These are phyloP conservation scores for Ajuga chamaepitys DNA, from an alignment of 257 asterid species.

Conservation along the genomic window DNA sequence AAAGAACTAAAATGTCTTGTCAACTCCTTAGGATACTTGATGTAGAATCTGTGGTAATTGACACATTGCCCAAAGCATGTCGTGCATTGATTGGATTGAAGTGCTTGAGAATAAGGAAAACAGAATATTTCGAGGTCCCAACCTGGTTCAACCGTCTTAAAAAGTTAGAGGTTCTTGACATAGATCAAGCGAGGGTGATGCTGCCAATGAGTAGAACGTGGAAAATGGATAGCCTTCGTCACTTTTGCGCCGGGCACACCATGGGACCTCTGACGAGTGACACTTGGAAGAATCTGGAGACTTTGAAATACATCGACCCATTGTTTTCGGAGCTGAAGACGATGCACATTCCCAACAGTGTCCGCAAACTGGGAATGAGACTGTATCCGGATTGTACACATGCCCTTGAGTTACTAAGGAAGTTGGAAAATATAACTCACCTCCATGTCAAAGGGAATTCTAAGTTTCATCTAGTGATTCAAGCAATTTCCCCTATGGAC, in stretches of 20 bases:
- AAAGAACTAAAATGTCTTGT: not conserved
- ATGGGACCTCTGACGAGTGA: not conserved
- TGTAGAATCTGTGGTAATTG: slow-evolving; percentile 1
- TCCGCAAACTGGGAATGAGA: not conserved
- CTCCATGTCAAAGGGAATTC: not conserved
- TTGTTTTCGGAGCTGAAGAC: not conserved
- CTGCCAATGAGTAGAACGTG: slow-evolving; percentile 4
- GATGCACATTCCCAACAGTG: not conserved
- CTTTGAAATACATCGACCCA: slow-evolving; percentile 4
- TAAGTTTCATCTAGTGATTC: not conserved
- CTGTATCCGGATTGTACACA: not conserved
- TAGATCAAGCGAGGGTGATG: not conserved
- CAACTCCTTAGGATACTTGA: slow-evolving; percentile 8
- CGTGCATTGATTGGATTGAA: not conserved
- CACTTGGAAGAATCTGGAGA: slow-evolving; percentile 1
- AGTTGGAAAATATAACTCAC: not conserved
- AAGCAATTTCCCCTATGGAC: not conserved
- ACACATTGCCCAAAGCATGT: slow-evolving; percentile 2
- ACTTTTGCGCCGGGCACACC: not conserved
- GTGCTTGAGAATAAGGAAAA: slow-evolving; percentile 16
- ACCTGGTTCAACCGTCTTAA: not conserved
- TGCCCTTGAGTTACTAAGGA: no score
- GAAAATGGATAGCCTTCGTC: slow-evolving; percentile 4
- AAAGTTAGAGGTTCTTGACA: slow-evolving; percentile 10
- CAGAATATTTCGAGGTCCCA: slow-evolving; percentile 1